Conservation (phyloP, 2,329 filamentous ascomycete species). For the Fonsecaea pugnacius region DNA sequence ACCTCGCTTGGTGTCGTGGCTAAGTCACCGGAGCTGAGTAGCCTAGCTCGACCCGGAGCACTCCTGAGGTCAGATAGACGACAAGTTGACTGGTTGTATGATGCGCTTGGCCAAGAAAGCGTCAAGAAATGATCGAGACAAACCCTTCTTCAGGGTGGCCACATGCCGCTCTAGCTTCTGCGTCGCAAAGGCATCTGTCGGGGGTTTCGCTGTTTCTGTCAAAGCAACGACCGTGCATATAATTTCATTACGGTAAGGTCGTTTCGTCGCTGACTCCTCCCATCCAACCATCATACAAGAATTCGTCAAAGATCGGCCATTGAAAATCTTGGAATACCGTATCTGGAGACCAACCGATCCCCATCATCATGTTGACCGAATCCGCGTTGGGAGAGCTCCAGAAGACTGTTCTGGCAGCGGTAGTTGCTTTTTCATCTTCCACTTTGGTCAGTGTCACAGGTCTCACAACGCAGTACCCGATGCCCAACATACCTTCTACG, state of each 20-base stretch:
- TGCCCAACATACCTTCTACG: slow-evolving; percentile 18
- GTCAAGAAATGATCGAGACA: neutral
- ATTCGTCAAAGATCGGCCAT: slow-evolving; percentile 25
- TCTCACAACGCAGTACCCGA: neutral
- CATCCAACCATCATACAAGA: slow-evolving; percentile 19
- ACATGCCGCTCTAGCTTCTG: neutral
- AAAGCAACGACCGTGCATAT: neutral
- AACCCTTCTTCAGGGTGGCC: neutral
- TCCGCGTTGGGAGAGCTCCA: slow-evolving; percentile 9
- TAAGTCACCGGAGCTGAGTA: neutral
- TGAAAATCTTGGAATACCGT: slow-evolving; percentile 28
- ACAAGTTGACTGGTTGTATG: neutral
- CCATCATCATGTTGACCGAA: slow-evolving; percentile 26
- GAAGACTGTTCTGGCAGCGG: slow-evolving; percentile 1
- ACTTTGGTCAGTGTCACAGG: neutral
- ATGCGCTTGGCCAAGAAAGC: neutral
- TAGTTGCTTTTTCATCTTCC: slow-evolving; percentile 17
- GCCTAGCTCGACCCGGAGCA: neutral
- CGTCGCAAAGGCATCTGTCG: neutral
- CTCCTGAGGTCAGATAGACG: neutral
- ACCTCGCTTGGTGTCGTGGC: too few relatives aligned
- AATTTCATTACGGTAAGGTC: neutral
- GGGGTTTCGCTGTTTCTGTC: neutral
- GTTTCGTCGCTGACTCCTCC: slow-evolving; percentile 1
- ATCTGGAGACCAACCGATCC: slow-evolving; percentile 27